Conservation (phyloP, 306 rosid genomes). For the Quercus rubra region DNA sequence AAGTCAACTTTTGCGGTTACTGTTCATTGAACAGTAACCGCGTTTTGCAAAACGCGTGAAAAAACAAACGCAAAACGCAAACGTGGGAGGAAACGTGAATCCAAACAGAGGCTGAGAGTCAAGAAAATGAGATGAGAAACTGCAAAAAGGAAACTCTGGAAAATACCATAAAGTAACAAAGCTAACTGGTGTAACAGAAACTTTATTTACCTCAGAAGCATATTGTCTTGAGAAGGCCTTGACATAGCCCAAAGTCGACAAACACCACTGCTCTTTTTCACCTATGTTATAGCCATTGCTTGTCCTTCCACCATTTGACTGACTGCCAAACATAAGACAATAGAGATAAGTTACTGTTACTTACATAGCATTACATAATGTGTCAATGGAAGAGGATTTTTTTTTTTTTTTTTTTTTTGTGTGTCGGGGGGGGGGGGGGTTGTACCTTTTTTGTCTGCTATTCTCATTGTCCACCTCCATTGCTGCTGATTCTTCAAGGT, state of each 20-base stretch:
- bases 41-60: no score
- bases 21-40: no score
- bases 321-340: slow-evolving; percentile 48
- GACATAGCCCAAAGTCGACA: slow-evolving; percentile 88
- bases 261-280: slow-evolving; percentile 97
- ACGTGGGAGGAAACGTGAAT: no score
- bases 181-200: slow-evolving; percentile 14
- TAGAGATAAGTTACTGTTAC: slow-evolving; percentile 2
- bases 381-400: neutral
- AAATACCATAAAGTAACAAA: neutral
- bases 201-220: slow-evolving; percentile 76
- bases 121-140: neutral
- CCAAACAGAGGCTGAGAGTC: no score
- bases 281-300: slow-evolving; percentile 56
- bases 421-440: neutral
- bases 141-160: neutral
- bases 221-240: slow-evolving; percentile 97
- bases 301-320: slow-evolving; percentile 60
- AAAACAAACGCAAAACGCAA: no score
- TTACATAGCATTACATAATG: neutral
- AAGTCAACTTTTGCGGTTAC: no score
- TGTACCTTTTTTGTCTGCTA: slow-evolving; percentile 66
- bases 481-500: slow-evolving; percentile 65
- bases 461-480: slow-evolving; percentile 88
- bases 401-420: neutral